phyloP scores from a whole-genome alignment of 2,329 filamentous ascomycete genomes.

The Hortaea sp. region DNA sequence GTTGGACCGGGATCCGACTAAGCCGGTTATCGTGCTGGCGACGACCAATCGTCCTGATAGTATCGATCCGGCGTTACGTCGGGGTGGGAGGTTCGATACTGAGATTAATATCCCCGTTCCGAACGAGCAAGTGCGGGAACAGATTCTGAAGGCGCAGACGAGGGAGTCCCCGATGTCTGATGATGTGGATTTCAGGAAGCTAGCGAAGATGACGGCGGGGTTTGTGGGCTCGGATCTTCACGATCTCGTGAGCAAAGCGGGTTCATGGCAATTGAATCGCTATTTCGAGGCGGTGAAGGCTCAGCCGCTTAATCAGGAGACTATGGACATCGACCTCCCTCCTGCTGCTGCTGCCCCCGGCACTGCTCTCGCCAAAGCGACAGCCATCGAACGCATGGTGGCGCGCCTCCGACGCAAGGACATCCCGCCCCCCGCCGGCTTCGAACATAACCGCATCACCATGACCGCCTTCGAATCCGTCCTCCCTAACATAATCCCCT shows the following conservation, averaged over 20 bases:
- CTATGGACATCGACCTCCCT: conserved; percentile 44
- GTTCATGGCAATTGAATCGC: conserved; percentile 52
- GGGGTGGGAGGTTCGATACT: conserved; percentile 67
- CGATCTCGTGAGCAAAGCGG: conserved; percentile 57
- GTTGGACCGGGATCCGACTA: conserved; percentile 54
- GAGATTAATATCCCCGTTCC: conserved; percentile 85
- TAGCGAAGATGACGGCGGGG: conserved; percentile 80
- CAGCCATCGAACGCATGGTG: conserved; percentile 35
- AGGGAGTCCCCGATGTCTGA: conserved; percentile 52
- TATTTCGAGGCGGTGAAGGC: conserved; percentile 44
- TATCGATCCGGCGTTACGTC: conserved; percentile 66
- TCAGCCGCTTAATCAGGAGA: conserved; percentile 20
- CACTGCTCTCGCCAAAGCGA: background rate
- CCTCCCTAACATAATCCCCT: conserved; percentile 65
- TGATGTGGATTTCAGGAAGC: conserved; percentile 60
- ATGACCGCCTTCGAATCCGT: conserved; percentile 65
- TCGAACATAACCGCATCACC: conserved; percentile 46
- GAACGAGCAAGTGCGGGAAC: conserved; percentile 63
- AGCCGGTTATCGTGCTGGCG: conserved; percentile 79
- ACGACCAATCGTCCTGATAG: conserved; percentile 84
- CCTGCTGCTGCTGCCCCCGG: background rate
- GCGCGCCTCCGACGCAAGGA: conserved; percentile 26
- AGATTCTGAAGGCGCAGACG: conserved; percentile 68
- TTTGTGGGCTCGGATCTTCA: conserved; percentile 88
- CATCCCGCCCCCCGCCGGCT: conserved; percentile 23